Evolutionary conservation across 306 rosid species (phyloP), one percentile per base, ranked within the genome.

Genomic region (Cicer arietinum): DNA sequence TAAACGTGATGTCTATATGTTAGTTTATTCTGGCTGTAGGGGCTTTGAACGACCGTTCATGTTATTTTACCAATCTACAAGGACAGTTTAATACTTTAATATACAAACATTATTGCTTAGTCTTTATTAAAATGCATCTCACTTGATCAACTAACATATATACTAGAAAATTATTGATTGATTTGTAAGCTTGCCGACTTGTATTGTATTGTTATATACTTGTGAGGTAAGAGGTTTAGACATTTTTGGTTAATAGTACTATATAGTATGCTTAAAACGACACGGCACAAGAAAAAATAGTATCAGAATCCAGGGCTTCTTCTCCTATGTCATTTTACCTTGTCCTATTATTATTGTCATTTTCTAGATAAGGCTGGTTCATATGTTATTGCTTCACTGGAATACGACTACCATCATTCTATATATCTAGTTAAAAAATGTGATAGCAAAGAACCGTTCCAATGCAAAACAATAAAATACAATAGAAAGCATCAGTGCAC

Each of bases 71-170:
- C 75, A 64, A 71, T 60, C 47, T 44, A 79, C 71, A 83, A 20
- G 63, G 79, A 83, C 84, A 70, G 81, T 79, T 79, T 75, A 70
- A 65, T 69, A 79, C 46, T 79, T 79, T 71, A 70, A 65, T 75
- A 79, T 54, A 45, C 5, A 78, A 83, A 74, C 42, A n/a, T 62
- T 53, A 11, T 48, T 40, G 69, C 20, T 42, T 54, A 25, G 35
- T 70, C 11, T 54, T 63, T 45, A 67, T 70, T 44, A 43, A 13
- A 50, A 60, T 51, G 69, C 25, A 35, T 48, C 30, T 47, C 20
- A 44, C 58, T 2, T 71, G 37, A 68, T 60, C 45, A 74, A 74
- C 60, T 57, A 67, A 74, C 2, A 67, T 7, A 67, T 41, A 53
- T 41, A 35, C 37, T 12, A 51, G 44, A 61, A 60, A 54, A 76